Evolutionary conservation across 108 stramenopile species (phyloP), one percentile per base, ranked within the genome.

Genomic region (Cyclotella sp.): DNA sequence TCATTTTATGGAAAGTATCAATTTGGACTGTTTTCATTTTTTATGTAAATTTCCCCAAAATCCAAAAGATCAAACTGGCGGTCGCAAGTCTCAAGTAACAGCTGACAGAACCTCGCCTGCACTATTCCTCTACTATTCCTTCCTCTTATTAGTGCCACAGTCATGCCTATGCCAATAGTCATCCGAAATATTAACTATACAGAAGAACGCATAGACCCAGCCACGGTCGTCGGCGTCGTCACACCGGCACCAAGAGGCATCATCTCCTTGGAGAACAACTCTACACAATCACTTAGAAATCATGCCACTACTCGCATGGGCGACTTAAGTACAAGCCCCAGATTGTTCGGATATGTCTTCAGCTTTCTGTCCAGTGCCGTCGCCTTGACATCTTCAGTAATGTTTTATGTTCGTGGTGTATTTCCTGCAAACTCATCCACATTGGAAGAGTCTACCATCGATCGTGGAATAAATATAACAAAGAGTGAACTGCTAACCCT

Each of bases 271-370:
- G 46, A 15, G 43, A 42, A n/a, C 60, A 18, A 44, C 19, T 6
- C 70, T 18, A 44, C 57, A 16, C 52, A 41, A 49, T 16, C 70
- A 22, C 4, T 34, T 26, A 41, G 26, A 10, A 58, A 43, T 7
- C 41, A 68, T 15, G 45, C 46, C 44, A 41, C 30, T 15, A 62
- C 44, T 47, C 46, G 34, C 3, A 61, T 41, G 24, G 61, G 68
- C 39, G 76, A 77, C 51, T 69, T 70, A 1, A 70, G 68, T 47
- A 68, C 68, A 7, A 77, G 76, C 45, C 76, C 76, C 16, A 16
- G 76, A 47, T 54, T 77, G 27, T 47, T 69, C 0, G 76, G 76
- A 44, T 77, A 77, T 51, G 47, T 69, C 18, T 68, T 77, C 26
- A 69, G 76, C 39, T 69, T 24, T 24, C 42, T 77, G 3, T 69